phyloP scores from a whole-genome alignment of 345 rosid genomes.

The Lagerstroemia speciosa region DNA sequence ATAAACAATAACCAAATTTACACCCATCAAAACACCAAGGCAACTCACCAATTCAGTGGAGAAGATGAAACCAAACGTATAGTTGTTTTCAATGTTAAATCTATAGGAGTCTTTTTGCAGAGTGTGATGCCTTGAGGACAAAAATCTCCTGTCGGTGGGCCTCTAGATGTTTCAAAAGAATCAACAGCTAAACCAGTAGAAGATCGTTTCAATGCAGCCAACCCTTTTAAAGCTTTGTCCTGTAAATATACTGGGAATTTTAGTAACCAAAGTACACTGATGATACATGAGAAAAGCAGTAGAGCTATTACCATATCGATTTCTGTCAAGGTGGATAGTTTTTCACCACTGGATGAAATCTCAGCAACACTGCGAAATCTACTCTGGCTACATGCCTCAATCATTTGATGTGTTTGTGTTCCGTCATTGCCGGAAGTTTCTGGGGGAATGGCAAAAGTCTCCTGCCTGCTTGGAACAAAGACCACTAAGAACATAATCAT shows the following conservation, averaged over 20 bases:
- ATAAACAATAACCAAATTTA: not conserved
- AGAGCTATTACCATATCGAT: conserved; percentile 74
- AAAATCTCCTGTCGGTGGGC: conserved; percentile 28
- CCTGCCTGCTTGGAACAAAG: conserved; percentile 30
- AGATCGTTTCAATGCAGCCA: conserved; percentile 37
- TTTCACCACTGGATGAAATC: conserved; percentile 63
- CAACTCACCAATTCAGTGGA: conserved; percentile 59
- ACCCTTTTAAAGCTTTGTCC: conserved; percentile 87
- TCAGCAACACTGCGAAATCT: conserved; percentile 71
- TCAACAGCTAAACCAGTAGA: conserved; percentile 24
- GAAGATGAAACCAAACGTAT: conserved; percentile 50
- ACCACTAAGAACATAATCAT: not conserved
- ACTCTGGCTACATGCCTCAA: conserved; percentile 51
- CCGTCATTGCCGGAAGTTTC: conserved; percentile 32
- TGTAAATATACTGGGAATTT: conserved; percentile 21
- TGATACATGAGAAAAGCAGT: not conserved
- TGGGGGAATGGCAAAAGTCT: conserved; percentile 28
- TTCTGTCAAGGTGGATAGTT: conserved; percentile 27
- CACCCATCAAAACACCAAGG: not conserved
- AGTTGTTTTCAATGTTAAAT: conserved; percentile 76
- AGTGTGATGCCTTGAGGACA: conserved; percentile 42
- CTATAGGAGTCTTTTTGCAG: conserved; percentile 66
- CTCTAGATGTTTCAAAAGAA: conserved; percentile 30
- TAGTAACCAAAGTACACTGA: conserved; percentile 4
- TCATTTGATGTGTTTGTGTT: conserved; percentile 26